Evolutionary conservation across 139 green algal genomes (phyloP).

Genomic region (Chlorella ohadii): DNA sequence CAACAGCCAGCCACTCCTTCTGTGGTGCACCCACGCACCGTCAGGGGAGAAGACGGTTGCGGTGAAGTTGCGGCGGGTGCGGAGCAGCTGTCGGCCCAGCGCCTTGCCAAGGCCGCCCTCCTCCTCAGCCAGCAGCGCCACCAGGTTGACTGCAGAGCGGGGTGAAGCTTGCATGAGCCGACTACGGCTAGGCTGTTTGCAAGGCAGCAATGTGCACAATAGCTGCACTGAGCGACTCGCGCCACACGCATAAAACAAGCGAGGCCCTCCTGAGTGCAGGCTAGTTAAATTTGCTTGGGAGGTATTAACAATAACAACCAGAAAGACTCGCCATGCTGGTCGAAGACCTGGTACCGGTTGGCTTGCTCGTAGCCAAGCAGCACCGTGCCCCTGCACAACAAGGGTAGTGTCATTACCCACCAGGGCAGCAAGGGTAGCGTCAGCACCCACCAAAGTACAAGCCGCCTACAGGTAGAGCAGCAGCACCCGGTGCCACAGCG

Average conservation of each 20-base stretch:
- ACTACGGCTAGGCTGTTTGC: no score
- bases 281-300: no score
- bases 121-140: slow-evolving; percentile 80
- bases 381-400: slow-evolving; percentile 77
- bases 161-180: no score
- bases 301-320: no score
- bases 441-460: background rate
- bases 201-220: no score
- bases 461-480: no score
- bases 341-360: slow-evolving; percentile 73
- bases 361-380: slow-evolving; percentile 90
- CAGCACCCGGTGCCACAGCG: no score
- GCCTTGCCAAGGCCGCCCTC: slow-evolving; percentile 71
- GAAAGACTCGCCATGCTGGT: slow-evolving; percentile 54
- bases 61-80: slow-evolving; percentile 75
- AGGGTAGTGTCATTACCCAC: no score
- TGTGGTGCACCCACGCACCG: slow-evolving; percentile 37
- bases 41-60: slow-evolving; percentile 81
- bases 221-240: no score
- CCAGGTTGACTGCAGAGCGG: slow-evolving; percentile 38
- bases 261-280: no score
- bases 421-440: background rate
- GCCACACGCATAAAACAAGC: no score
- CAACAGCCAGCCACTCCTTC: no score
- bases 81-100: slow-evolving; percentile 82